Conservation (phyloP, 192 early-diverging fungal species). For the Haplosporangium gracile region DNA sequence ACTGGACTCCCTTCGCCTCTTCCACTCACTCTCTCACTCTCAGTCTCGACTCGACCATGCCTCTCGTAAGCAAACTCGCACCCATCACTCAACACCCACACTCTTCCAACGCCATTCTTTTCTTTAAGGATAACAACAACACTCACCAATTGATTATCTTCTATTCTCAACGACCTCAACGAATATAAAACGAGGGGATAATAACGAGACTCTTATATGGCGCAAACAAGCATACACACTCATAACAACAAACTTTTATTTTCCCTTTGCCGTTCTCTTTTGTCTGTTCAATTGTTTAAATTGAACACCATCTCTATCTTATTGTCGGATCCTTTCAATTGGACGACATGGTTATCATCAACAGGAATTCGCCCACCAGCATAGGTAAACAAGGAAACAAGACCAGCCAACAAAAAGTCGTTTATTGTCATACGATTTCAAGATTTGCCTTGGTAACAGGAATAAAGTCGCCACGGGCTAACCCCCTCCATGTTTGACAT, state of each 20-base stretch:
- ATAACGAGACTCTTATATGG: not conserved
- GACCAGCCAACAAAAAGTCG: not conserved
- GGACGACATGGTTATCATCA: not conserved
- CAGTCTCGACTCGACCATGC: not conserved
- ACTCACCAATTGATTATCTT: not conserved
- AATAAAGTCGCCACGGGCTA: not conserved
- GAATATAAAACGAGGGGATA: not conserved
- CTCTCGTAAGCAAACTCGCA: not conserved
- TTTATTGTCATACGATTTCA: not conserved
- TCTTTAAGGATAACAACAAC: not conserved
- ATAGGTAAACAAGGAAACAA: constrained; percentile 55
- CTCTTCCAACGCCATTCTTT: not conserved
- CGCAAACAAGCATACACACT: not conserved
- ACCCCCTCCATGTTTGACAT: not conserved
- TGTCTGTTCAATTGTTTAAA: not conserved
- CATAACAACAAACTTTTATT: not conserved
- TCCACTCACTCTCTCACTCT: not conserved
- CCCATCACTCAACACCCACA: not conserved
- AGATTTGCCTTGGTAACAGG: not conserved
- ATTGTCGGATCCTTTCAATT: not conserved
- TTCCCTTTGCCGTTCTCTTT: not conserved
- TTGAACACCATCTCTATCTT: not conserved
- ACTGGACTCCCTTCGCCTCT: not conserved
- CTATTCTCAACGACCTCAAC: not conserved
- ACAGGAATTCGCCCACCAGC: constrained; percentile 70